Base-by-base conservation (phyloP, 1,139 yeast species). In the Protomyces pachydermus region DNA sequence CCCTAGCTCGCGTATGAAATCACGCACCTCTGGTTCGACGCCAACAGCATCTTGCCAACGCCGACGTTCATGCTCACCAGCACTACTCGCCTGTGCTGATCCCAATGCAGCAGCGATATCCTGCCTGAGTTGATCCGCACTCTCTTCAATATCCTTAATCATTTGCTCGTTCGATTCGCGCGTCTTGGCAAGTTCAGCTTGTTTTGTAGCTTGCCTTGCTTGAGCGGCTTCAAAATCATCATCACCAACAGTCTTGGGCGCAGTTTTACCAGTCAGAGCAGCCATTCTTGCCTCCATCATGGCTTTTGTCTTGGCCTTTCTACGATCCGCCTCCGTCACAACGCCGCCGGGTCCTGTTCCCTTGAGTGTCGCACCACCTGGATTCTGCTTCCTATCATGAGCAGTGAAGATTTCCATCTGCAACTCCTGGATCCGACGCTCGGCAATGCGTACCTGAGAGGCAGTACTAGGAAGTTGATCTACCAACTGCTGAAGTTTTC, bases 11-110 rank as follows among this genome's bases (percentile, higher is more conserved):
- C 77, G 77, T 67, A 93, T 84, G 68, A 93, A 85, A 25, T 79
- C 79, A 66, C 81, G 81, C 48, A 91, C 95, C 57, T 83, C 81
- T 28, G 84, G 82, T 70, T 83, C 85, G 25, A 91, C 84, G 32
- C 95, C 96, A 66, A 85, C 78, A 14, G 97, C 98, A 61, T 84
- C 82, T 69, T 89, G 97, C 95, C 95, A 93, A 71, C 87, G 86
- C 32, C 83, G 80, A 53, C 82, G 80, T 9, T 87, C 88, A 39
- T 83, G 78, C 66, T 82, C 84, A 54, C 79, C 79, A 64, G 66
- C 73, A 50, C 68, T 70, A 66, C 71, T 80, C 61, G 66, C 78
- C 68, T 69, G 67, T 25, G 72, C 66, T 62, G 74, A 77, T 12
- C 76, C 70, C 56, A 78, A 68, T 38, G 75, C 71, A n/a, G 71